phyloP scores from a whole-genome alignment of 257 asterid species.

The Solanum microdontum region DNA sequence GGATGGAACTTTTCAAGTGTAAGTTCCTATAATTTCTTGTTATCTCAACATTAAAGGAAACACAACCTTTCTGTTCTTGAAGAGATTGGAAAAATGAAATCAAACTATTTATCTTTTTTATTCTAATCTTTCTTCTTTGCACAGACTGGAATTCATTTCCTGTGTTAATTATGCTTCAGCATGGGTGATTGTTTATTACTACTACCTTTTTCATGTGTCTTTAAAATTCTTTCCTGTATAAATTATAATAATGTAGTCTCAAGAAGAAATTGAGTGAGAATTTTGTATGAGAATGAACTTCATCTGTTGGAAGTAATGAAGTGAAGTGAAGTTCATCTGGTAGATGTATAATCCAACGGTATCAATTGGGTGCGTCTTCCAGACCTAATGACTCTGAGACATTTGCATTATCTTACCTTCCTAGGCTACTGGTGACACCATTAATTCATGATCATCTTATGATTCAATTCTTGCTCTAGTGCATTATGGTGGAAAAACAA shows the following conservation, averaged over 20 bases:
- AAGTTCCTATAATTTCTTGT: neutral
- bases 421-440: neutral
- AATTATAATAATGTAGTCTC: neutral
- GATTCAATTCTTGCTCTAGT: neutral
- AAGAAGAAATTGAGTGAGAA: neutral
- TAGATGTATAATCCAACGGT: neutral
- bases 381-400: neutral
- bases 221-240: neutral
- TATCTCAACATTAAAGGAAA: neutral
- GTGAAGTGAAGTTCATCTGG: neutral
- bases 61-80: neutral
- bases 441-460: neutral
- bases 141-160: neutral
- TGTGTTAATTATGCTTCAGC: neutral
- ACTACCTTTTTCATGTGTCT: neutral
- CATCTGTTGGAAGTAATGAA: neutral
- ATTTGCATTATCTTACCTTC: neutral
- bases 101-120: neutral
- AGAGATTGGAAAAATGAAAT: neutral
- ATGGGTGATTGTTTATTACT: neutral
- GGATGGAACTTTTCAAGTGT: neutral
- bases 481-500: neutral
- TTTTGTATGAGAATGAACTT: neutral
- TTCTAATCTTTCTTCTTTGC: neutral
- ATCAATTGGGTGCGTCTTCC: neutral